phyloP scores from a whole-genome alignment of 257 asterid genomes.

The Ligustrum vulgare region DNA sequence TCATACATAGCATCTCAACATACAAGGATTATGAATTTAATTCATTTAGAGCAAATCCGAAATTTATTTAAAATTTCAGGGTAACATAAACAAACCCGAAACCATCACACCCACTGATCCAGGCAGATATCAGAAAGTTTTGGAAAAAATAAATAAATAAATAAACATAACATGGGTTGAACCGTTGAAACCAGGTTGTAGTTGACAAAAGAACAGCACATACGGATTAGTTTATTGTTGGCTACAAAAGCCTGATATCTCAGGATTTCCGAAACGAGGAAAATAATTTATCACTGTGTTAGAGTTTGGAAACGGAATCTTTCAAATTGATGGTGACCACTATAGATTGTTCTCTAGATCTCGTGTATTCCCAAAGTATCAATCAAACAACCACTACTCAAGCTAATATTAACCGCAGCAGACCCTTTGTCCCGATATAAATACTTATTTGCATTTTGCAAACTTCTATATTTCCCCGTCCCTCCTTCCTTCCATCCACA shows the following conservation, averaged over 20 bases:
- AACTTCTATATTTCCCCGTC: neutral
- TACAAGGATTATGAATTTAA: neutral
- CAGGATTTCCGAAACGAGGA: neutral
- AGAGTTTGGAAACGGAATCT: neutral
- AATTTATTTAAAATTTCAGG: neutral
- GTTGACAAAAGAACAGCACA: neutral
- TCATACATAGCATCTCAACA: slow-evolving; percentile 5
- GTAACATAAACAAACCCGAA: neutral
- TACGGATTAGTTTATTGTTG: neutral
- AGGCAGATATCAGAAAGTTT: neutral
- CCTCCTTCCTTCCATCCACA: neutral
- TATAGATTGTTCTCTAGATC: neutral
- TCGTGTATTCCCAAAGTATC: neutral
- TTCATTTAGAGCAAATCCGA: neutral
- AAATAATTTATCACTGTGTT: neutral
- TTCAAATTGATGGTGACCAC: neutral
- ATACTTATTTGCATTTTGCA: neutral
- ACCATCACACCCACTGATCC: neutral
- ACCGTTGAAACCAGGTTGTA: neutral
- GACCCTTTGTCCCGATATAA: neutral
- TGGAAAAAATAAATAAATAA: neutral
- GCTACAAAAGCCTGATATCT: neutral
- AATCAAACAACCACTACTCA: neutral
- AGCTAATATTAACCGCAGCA: neutral
- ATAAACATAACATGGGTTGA: neutral